Percentiles rank a stretch among this genome's conserved stretches.
Conservation (phyloP, 1,284 basidiomycete species). For the Ceratobasidium sp. region DNA sequence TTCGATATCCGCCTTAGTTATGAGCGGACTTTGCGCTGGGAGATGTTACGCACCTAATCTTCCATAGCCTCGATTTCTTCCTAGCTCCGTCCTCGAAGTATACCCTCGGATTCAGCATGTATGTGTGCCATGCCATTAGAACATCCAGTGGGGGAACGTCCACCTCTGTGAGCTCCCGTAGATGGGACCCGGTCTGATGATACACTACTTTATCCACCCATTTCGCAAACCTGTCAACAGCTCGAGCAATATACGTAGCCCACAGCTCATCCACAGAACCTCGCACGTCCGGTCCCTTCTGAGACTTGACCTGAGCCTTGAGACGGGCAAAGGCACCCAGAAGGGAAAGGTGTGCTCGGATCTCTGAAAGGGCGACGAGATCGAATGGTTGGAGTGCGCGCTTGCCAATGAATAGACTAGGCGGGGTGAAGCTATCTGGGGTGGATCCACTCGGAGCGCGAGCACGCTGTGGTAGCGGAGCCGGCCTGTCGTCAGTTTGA, state of each 20-base stretch:
- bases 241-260: constrained; percentile 46
- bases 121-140: constrained; percentile 63
- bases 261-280: constrained; percentile 43
- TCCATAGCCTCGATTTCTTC: constrained; percentile 29
- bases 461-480: background rate
- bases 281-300: constrained; percentile 18
- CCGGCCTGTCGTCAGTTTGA: background rate
- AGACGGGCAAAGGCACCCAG: constrained; percentile 46
- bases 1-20: background rate
- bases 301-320: constrained; percentile 39
- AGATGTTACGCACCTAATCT: constrained; percentile 17
- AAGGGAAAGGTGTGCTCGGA: constrained; percentile 45
- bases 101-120: constrained; percentile 54
- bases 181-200: background rate
- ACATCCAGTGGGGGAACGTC: constrained; percentile 61
- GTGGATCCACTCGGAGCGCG: constrained; percentile 18
- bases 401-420: constrained; percentile 36
- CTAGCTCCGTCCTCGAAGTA: constrained; percentile 46
- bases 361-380: constrained; percentile 43
- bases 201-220: constrained; percentile 38
- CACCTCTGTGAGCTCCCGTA: constrained; percentile 12
- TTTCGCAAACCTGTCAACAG: constrained; percentile 45
- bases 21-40: background rate
- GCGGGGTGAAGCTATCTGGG: constrained; percentile 1
- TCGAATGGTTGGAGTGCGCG: constrained; percentile 31